Conservation (phyloP, 768 basidiomycete genomes). For the Rhizopogon salebrosus region DNA sequence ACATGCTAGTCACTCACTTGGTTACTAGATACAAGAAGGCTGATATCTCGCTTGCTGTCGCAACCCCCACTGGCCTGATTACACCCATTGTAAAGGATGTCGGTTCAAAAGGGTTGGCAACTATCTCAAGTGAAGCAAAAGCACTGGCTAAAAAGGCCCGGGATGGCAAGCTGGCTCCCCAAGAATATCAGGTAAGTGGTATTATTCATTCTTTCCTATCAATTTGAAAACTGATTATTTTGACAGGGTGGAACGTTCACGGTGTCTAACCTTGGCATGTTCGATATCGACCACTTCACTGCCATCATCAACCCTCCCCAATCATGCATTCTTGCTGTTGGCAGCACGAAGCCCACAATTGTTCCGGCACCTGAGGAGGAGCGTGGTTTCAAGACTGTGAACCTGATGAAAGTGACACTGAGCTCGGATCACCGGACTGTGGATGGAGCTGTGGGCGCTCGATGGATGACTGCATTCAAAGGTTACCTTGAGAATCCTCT, state of each 20-base stretch:
- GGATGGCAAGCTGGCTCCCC: slow-evolving; percentile 91
- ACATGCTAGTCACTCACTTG: neutral
- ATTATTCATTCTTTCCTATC: neutral
- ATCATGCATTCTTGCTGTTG: slow-evolving; percentile 95
- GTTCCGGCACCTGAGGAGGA: slow-evolving; percentile 85
- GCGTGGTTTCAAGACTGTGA: slow-evolving; percentile 89
- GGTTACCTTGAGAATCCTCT: slow-evolving; percentile 95
- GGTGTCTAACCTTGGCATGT: slow-evolving; percentile 99
- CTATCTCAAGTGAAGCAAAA: slow-evolving; percentile 91
- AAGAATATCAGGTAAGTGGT: slow-evolving; percentile 83
- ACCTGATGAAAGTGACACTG: slow-evolving; percentile 94
- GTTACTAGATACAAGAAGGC: slow-evolving; percentile 82
- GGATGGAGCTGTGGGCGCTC: slow-evolving; percentile 92
- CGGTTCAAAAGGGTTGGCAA: slow-evolving; percentile 86
- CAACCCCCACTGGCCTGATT: slow-evolving; percentile 92
- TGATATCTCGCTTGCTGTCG: slow-evolving; percentile 95
- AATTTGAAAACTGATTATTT: neutral
- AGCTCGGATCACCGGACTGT: slow-evolving; percentile 95
- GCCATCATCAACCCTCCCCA: slow-evolving; percentile 99
- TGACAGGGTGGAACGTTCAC: slow-evolving; percentile 93
- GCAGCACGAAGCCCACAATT: slow-evolving; percentile 79
- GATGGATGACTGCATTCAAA: slow-evolving; percentile 91
- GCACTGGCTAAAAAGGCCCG: slow-evolving; percentile 91
- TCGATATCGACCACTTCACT: slow-evolving; percentile 89
- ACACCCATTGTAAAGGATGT: slow-evolving; percentile 96